phyloP scores from a whole-genome alignment of 2,329 filamentous ascomycete species.

The Calonectria montana region DNA sequence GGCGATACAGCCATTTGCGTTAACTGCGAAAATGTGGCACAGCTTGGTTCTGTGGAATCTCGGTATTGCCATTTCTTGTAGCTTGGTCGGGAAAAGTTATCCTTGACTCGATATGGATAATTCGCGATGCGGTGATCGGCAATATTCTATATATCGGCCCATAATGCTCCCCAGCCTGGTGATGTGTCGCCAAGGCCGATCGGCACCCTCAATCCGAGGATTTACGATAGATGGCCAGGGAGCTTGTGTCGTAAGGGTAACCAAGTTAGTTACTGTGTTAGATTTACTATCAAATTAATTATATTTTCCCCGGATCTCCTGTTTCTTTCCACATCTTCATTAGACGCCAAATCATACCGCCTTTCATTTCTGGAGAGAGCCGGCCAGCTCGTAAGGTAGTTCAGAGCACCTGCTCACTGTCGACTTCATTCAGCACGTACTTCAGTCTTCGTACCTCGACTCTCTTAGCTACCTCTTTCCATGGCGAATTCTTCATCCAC shows the following conservation, averaged over 20 bases:
- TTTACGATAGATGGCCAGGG: neutral
- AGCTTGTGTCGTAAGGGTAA: too few species aligned
- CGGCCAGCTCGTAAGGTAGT: neutral
- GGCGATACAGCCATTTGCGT: too few species aligned
- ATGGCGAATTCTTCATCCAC: conserved; percentile 1
- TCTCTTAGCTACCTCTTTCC: neutral
- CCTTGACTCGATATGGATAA: too few species aligned
- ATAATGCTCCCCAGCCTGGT: neutral
- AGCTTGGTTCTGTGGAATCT: too few species aligned
- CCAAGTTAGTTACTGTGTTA: neutral
- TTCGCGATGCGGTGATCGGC: neutral
- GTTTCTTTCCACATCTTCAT: neutral
- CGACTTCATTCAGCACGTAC: neutral
- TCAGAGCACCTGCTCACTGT: neutral
- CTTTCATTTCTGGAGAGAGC: neutral
- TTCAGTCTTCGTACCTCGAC: conserved; percentile 9
- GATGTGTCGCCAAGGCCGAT: neutral
- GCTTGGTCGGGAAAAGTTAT: too few species aligned
- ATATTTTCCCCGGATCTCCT: neutral
- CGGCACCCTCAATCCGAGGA: neutral
- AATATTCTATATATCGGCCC: neutral
- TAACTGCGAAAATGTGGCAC: too few species aligned
- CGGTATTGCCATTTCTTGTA: too few species aligned
- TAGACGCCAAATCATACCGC: neutral
- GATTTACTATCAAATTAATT: neutral